These are phyloP conservation scores for Cicer chorassanicum DNA, from an alignment of 306 rosid genomes.

Conservation along the genomic window DNA sequence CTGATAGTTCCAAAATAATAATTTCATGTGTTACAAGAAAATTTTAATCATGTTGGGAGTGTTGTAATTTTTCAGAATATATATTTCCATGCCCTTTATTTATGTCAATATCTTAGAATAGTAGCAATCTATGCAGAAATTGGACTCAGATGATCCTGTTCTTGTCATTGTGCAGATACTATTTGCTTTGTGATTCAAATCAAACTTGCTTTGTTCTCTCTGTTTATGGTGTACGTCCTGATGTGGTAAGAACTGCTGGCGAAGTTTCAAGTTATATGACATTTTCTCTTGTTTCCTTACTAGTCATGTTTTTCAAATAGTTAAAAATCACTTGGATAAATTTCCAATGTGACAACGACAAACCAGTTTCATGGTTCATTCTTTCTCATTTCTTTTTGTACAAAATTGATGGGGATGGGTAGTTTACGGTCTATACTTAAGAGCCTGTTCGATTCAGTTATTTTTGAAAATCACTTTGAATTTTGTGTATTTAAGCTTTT, in stretches of 20 bases:
- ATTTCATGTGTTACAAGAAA: slow-evolving; percentile 1
- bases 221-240: slow-evolving; percentile 72
- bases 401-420: background rate
- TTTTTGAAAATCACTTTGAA: background rate
- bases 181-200: slow-evolving; percentile 77
- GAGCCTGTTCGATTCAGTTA: background rate
- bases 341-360: slow-evolving; percentile 15
- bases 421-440: slow-evolving; percentile 17
- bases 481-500: background rate
- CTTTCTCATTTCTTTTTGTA: slow-evolving; percentile 13
- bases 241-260: slow-evolving; percentile 64
- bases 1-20: background rate
- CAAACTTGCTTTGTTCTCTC: slow-evolving; percentile 76
- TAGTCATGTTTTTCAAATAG: background rate
- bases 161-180: slow-evolving; percentile 68
- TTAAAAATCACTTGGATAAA: background rate
- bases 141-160: slow-evolving; percentile 31
- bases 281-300: slow-evolving; percentile 23
- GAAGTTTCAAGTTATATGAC: slow-evolving; percentile 31
- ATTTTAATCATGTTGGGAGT: background rate
- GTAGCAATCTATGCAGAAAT: slow-evolving; percentile 4
- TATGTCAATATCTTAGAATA: background rate
- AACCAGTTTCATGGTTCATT: slow-evolving; percentile 37
- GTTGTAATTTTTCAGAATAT: slow-evolving; percentile 6
- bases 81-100: slow-evolving; percentile 6